These are phyloP conservation scores for Articulospora tetracladia DNA, from an alignment of 495 filamentous ascomycete genomes.

Conservation along the genomic window DNA sequence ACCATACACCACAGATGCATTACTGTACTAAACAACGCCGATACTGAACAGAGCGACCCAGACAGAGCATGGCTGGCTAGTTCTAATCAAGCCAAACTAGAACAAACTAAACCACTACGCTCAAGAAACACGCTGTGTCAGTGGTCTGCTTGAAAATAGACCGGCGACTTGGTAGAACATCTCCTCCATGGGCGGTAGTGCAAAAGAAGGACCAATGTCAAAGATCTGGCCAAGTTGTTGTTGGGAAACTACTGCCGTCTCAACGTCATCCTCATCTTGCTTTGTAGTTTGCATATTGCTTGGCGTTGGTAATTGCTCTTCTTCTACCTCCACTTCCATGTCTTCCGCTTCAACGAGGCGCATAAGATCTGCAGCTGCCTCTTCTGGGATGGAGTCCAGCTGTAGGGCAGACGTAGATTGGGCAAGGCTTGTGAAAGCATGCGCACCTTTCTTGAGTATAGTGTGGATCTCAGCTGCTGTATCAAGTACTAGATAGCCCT, in stretches of 20 bases:
- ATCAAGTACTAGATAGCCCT: constrained; percentile 59
- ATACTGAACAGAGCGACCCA: no score
- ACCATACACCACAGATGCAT: neutral
- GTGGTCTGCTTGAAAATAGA: constrained; percentile 48
- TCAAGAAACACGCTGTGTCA: neutral
- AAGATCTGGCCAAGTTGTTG: constrained; percentile 72
- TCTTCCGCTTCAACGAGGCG: constrained; percentile 21
- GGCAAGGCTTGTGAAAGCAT: constrained; percentile 39
- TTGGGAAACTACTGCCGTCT: constrained; percentile 51
- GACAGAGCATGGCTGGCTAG: no score
- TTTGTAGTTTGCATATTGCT: constrained; percentile 9
- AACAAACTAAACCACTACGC: neutral
- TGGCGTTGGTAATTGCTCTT: constrained; percentile 26
- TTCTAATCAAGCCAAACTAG: no score
- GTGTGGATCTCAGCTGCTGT: constrained; percentile 54
- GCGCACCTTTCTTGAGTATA: constrained; percentile 41
- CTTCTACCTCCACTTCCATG: constrained; percentile 32
- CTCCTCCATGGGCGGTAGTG: constrained; percentile 71
- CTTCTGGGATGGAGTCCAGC: constrained; percentile 33
- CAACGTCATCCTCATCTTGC: constrained; percentile 32
- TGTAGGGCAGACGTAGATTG: constrained; percentile 44
- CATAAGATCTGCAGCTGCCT: constrained; percentile 3
- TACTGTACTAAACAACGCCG: no score
- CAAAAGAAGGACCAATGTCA: constrained; percentile 66
- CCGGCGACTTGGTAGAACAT: constrained; percentile 72